A percentile compares a stretch with the other conserved stretches of the same genome.
Evolutionary conservation across 495 filamentous ascomycete genomes (phyloP).

Genomic region (Trichocladium uniseriatum): DNA sequence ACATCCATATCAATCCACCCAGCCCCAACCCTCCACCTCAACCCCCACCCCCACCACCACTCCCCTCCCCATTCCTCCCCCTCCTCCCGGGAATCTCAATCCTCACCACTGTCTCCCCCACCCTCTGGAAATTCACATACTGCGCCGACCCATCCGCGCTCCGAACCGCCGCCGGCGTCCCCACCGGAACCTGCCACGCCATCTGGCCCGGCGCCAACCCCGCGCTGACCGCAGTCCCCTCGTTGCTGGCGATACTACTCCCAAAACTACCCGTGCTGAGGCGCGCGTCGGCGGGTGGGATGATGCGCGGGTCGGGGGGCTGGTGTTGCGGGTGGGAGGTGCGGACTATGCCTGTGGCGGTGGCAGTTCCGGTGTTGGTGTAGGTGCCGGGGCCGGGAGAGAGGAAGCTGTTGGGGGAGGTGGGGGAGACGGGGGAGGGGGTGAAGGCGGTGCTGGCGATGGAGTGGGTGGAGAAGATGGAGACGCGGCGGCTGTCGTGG

Average conservation of each 20-base stretch:
- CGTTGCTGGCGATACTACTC: conserved; percentile 11
- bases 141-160: conserved; percentile 1
- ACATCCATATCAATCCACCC: too few species aligned
- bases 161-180: conserved; percentile 3
- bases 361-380: background rate
- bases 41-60: too few species aligned
- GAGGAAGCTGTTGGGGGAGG: background rate
- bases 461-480: conserved; percentile 2
- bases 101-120: conserved; percentile 12
- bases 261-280: conserved; percentile 5
- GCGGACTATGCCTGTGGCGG: background rate
- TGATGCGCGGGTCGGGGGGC: too few species aligned
- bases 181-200: conserved; percentile 14
- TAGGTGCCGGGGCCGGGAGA: background rate
- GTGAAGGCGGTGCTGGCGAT: conserved; percentile 2
- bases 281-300: background rate
- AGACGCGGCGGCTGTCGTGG: conserved; percentile 3
- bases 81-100: conserved; percentile 6
- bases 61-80: too few species aligned
- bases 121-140: conserved; percentile 8
- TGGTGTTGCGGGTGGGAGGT: background rate
- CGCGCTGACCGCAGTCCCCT: conserved; percentile 4
- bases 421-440: conserved; percentile 8
- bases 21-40: too few species aligned
- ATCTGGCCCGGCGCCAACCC: conserved; percentile 11